A percentile compares a stretch with the other conserved stretches of the same genome.
Evolutionary conservation across 2,329 filamentous ascomycete genomes (phyloP).

Genomic region (Huntiella savannae): DNA sequence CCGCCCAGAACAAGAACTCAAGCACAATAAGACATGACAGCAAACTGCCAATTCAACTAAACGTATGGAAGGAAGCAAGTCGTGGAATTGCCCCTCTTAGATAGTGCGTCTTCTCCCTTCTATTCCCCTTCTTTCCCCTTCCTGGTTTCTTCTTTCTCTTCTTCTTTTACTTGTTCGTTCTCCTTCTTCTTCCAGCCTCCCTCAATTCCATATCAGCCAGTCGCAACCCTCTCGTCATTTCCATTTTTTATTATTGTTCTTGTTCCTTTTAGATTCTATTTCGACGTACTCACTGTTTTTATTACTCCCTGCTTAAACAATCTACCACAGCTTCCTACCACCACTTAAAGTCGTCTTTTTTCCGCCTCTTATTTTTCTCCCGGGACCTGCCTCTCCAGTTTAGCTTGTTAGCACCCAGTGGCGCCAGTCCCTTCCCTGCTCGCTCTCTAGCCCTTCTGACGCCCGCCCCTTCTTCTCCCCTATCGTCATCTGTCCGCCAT

Average conservation of each 20-base stretch:
- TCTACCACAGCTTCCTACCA: neutral
- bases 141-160: conserved; percentile 2
- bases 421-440: conserved; percentile 3
- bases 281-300: neutral
- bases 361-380: neutral
- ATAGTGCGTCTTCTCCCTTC: neutral
- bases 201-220: conserved; percentile 4
- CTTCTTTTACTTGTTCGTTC: conserved; percentile 3
- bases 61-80: too few relatives aligned
- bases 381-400: neutral
- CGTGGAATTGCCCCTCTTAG: too few relatives aligned
- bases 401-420: neutral
- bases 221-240: neutral
- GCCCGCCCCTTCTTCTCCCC: conserved; percentile 8
- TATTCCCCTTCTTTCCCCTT: conserved; percentile 2
- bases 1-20: too few relatives aligned
- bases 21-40: too few relatives aligned
- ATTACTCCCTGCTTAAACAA: neutral
- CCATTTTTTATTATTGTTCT: neutral
- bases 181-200: conserved; percentile 9
- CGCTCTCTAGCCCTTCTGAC: neutral
- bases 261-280: neutral
- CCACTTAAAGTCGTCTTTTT: neutral
- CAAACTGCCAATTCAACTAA: too few relatives aligned
- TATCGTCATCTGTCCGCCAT: neutral